These are phyloP conservation scores for Paraurostyla sp. DNA, from an alignment of 73 alveolate species.

Conservation along the genomic window DNA sequence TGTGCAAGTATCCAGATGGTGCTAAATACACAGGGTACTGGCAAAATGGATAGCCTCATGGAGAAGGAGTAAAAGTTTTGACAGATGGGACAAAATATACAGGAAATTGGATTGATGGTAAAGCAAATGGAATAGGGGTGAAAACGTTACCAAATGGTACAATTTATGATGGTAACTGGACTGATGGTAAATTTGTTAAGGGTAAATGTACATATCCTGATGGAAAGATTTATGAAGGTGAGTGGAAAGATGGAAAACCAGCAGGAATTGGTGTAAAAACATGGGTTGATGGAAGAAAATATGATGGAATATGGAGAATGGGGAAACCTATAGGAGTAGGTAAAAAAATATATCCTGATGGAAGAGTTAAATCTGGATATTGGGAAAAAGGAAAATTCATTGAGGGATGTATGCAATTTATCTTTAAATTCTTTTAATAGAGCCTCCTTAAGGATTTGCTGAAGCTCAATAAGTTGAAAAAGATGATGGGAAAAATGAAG, in stretches of 20 bases:
- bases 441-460: conserved; percentile 7
- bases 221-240: conserved; percentile 83
- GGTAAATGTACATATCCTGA: conserved; percentile 79
- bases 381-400: conserved; percentile 65
- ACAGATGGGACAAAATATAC: conserved; percentile 72
- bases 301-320: conserved; percentile 64
- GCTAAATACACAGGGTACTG: conserved; percentile 73
- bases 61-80: conserved; percentile 65
- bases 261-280: conserved; percentile 69
- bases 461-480: background rate
- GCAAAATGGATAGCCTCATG: conserved; percentile 75
- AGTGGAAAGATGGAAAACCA: conserved; percentile 72
- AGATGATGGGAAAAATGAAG: conserved; percentile 57
- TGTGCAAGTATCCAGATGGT: conserved; percentile 77
- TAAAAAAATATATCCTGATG: conserved; percentile 64
- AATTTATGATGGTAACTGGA: conserved; percentile 76
- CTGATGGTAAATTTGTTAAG: conserved; percentile 61
- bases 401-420: conserved; percentile 35
- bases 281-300: conserved; percentile 71
- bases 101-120: conserved; percentile 69
- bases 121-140: conserved; percentile 65
- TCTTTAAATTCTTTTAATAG: background rate
- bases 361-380: conserved; percentile 38
- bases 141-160: conserved; percentile 61
- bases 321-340: conserved; percentile 77